Percentiles rank a stretch among this genome's conserved stretches.
Conservation (phyloP, 163 green algal species). For the Chlorella variabilis region DNA sequence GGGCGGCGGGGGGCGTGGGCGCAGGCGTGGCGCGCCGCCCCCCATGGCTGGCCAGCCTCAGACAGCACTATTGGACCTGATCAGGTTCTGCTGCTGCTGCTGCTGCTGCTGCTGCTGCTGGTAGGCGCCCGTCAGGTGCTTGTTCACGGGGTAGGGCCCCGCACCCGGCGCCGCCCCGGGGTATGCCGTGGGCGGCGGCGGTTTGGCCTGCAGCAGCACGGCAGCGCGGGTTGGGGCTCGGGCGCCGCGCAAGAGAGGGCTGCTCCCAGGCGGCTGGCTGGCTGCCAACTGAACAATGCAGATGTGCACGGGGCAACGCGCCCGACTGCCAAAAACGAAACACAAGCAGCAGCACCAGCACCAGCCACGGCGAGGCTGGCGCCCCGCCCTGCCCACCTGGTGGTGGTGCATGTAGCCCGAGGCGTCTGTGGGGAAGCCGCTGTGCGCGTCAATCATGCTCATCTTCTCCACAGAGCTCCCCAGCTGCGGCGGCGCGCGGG, state of each 20-base stretch:
- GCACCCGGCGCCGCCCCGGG: neutral
- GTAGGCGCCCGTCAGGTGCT: slow-evolving; percentile 32
- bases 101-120: slow-evolving; percentile 31
- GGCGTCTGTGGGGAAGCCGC: slow-evolving; percentile 41
- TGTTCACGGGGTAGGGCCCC: slow-evolving; percentile 22
- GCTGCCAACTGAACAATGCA: too few species aligned
- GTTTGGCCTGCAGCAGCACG: slow-evolving; percentile 10
- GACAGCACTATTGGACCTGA: slow-evolving; percentile 34
- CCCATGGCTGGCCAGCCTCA: neutral
- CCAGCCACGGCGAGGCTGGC: too few species aligned
- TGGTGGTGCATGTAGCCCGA: slow-evolving; percentile 46
- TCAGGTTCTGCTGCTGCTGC: slow-evolving; percentile 40
- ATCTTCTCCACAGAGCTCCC: slow-evolving; percentile 57
- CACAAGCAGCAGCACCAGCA: neutral
- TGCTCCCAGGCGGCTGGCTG: too few species aligned
- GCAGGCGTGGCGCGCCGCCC: too few species aligned
- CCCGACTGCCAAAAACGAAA: too few species aligned
- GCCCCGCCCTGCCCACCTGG: too few species aligned
- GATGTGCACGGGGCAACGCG: too few species aligned
- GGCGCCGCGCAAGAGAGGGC: too few species aligned
- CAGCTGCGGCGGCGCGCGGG: slow-evolving; percentile 36
- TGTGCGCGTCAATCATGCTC: slow-evolving; percentile 53
- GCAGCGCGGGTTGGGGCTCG: too few species aligned
- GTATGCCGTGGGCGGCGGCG: slow-evolving; percentile 24
- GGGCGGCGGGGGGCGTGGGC: too few species aligned